Base-by-base conservation (phyloP, 495 filamentous ascomycete genomes). In the Bryoglossum gracile region DNA sequence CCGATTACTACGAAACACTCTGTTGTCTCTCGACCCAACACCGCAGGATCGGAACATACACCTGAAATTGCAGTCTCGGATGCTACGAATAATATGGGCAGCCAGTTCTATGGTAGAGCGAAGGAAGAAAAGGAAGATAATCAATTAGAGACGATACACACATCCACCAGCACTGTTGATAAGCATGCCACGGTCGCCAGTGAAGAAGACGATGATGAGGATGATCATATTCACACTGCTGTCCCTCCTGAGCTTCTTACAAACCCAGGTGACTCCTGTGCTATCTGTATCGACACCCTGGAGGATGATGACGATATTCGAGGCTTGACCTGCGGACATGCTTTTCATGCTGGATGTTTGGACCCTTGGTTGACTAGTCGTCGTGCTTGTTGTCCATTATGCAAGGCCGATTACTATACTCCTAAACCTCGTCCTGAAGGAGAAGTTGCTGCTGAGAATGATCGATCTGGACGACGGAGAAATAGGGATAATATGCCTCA, bases 301-400 rank as follows among this genome's bases (percentile, higher is more conserved):
- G 92, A 98, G 59, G 89, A 94, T 42, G 84, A 96, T 58, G 92
- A 97, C 62, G 90, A 96, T 66, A 84, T 98, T 32, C 86, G 92
- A 46, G 92, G 92, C 21, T 68, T 98, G 33, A 88, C 87, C 10
- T 97, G 92, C 58, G 89, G 89, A 25, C 94, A 97, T 64, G 90
- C 92, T 51, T 99, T 97, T 74, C 92, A 99, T 66, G 85, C 87
- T 38, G 78, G 77, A 18, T 99, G 92, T 65, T 76, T 99, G 16
- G 92, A 99, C 58, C 92, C 94, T 9, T 98, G 92, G 92, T 70
- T 98, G 44, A 98, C 92, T 1, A 87, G 80, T 57, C 75, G 92
- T 53, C 80, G 90, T 51, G 94, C 92, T 10, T 95, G 92, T 65
- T 99, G 94, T 65, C 94, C 94, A 41, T 78, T 97, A 36, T 97